phyloP scores from a whole-genome alignment of 345 rosid species.

The Euphorbia pulcherrima region DNA sequence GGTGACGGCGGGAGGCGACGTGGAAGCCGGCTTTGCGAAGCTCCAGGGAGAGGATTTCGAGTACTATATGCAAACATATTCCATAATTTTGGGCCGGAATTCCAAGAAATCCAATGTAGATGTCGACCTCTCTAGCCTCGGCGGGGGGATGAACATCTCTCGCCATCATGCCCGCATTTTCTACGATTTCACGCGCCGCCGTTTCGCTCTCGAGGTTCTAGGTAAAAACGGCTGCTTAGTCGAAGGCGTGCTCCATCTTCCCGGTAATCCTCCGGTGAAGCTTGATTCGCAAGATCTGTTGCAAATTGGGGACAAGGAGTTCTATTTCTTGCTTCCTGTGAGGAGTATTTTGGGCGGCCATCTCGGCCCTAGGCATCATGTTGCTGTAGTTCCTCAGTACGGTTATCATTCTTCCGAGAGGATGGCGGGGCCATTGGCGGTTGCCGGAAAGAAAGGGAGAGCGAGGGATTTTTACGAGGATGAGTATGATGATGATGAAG shows the following conservation, averaged over 20 bases:
- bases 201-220: slow-evolving; percentile 94
- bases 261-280: slow-evolving; percentile 86
- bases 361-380: slow-evolving; percentile 64
- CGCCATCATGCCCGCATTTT: slow-evolving; percentile 92
- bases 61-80: slow-evolving; percentile 96
- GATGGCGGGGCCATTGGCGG: slow-evolving; percentile 26
- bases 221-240: slow-evolving; percentile 98
- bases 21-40: slow-evolving; percentile 97
- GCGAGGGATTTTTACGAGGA: slow-evolving; percentile 60
- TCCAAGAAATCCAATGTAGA: slow-evolving; percentile 94
- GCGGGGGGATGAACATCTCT: slow-evolving; percentile 97
- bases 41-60: slow-evolving; percentile 97
- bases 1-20: slow-evolving; percentile 58
- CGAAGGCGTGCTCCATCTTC: slow-evolving; percentile 96
- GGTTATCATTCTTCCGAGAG: slow-evolving; percentile 44
- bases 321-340: slow-evolving; percentile 81
- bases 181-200: slow-evolving; percentile 95
- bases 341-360: slow-evolving; percentile 80
- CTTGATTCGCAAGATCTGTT: slow-evolving; percentile 90
- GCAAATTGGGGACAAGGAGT: slow-evolving; percentile 94
- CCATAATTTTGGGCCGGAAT: slow-evolving; percentile 87
- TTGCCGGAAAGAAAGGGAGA: slow-evolving; percentile 56
- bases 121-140: slow-evolving; percentile 92
- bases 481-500: slow-evolving; percentile 48
- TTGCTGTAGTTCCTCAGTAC: slow-evolving; percentile 44